Conservation (phyloP, 441 rosid species). For the Viola pubescens region DNA sequence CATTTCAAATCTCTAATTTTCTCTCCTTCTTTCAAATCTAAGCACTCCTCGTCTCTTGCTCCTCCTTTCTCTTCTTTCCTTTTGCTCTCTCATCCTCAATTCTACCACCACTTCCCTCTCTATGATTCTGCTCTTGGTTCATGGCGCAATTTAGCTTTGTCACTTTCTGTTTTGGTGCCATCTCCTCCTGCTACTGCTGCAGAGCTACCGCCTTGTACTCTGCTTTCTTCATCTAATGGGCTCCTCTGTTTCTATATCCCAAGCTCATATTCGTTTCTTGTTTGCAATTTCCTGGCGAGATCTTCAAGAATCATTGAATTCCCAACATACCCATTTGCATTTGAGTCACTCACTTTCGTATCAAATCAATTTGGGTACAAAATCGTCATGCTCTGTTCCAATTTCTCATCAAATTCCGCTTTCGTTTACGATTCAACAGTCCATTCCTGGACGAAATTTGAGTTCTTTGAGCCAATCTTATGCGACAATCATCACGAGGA, state of each 20-base stretch:
- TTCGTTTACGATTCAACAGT: constrained; percentile 49
- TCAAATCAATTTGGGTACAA: constrained; percentile 42
- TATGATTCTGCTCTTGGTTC: constrained; percentile 42
- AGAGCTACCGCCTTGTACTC: constrained; percentile 23
- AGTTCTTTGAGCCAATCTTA: constrained; percentile 33
- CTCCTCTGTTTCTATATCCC: constrained; percentile 61
- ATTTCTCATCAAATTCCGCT: constrained; percentile 27
- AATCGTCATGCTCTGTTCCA: constrained; percentile 46
- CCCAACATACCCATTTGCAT: constrained; percentile 55
- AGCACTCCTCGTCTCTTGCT: constrained; percentile 30
- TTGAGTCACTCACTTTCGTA: constrained; percentile 52
- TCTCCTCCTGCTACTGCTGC: constrained; percentile 16
- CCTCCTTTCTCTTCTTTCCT: constrained; percentile 51
- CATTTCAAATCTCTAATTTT: constrained; percentile 47
- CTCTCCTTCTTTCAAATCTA: constrained; percentile 54
- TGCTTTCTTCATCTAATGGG: constrained; percentile 57
- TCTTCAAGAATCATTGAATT: constrained; percentile 45
- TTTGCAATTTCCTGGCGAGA: constrained; percentile 56
- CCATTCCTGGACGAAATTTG: constrained; percentile 41
- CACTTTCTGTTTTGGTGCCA: constrained; percentile 29
- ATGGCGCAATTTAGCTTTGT: constrained; percentile 47
- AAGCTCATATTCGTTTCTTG: constrained; percentile 37
- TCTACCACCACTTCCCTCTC: constrained; percentile 39
- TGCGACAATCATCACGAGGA: constrained; percentile 43
- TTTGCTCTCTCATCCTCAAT: constrained; percentile 72